A percentile compares a stretch with the other conserved stretches of the same genome.
Evolutionary conservation across 192 early-diverging fungal genomes (phyloP).

Genomic region (Spinellus fusiger): DNA sequence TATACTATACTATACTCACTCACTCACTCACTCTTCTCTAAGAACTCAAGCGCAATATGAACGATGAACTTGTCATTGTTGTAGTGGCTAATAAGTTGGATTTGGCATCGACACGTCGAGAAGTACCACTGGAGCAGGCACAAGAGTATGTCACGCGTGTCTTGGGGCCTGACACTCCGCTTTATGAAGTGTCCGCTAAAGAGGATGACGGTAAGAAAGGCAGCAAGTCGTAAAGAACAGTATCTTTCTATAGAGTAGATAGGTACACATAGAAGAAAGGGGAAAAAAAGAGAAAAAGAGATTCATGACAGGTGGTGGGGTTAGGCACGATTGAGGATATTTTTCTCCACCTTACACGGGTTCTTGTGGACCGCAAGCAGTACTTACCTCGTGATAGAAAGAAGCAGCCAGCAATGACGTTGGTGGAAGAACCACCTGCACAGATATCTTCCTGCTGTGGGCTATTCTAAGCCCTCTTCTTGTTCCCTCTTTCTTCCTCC

Average conservation of each 20-base stretch:
- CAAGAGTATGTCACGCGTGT: conserved; percentile 55
- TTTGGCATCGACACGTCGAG: conserved; percentile 47
- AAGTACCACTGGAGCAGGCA: conserved; percentile 50
- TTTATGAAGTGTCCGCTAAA: conserved; percentile 68
- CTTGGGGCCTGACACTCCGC: conserved; percentile 53
- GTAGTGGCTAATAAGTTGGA: conserved; percentile 72
- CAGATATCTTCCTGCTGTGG: conserved; percentile 16
- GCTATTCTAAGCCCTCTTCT: neutral
- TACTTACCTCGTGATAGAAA: conserved; percentile 21
- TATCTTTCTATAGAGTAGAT: neutral
- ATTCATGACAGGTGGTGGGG: neutral
- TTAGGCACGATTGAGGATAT: conserved; percentile 45
- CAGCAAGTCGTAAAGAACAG: neutral
- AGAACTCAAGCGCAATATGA: conserved; percentile 62
- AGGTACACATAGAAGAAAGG: too few species aligned
- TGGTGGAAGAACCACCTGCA: conserved; percentile 14
- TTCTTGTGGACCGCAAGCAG: conserved; percentile 35
- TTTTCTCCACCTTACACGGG: conserved; percentile 44
- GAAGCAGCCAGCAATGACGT: conserved; percentile 3
- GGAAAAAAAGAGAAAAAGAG: too few species aligned
- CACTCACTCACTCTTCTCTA: neutral
- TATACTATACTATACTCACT: too few species aligned
- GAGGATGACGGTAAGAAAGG: conserved; percentile 55
- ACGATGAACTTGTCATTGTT: conserved; percentile 60
- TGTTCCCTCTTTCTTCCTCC: neutral